Evolutionary conservation across 495 filamentous ascomycete species (phyloP).

Genomic region (Lineolata rhizophorae): DNA sequence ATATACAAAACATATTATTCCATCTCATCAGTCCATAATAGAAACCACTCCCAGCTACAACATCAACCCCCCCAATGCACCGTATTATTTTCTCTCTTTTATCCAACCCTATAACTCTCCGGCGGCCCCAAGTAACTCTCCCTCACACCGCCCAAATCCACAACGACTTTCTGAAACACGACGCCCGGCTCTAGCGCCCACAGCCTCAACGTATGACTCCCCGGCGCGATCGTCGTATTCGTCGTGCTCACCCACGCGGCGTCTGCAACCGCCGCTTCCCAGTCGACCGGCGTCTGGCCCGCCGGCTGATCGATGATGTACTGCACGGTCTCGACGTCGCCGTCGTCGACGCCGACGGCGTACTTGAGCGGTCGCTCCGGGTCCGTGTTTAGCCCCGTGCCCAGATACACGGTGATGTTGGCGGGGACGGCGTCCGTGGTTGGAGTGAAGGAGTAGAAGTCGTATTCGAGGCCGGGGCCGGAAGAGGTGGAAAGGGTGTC

Average conservation of each 20-base stretch:
- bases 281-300: too few species aligned
- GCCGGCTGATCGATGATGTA: constrained; percentile 30
- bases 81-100: constrained; percentile 3
- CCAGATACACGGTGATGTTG: constrained; percentile 39
- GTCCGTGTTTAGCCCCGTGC: constrained; percentile 36
- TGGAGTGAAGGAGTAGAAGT: constrained; percentile 36
- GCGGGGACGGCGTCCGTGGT: constrained; percentile 17
- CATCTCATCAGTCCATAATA: too few species aligned
- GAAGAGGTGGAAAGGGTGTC: constrained; percentile 23
- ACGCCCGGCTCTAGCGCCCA: constrained; percentile 42
- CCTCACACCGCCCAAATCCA: constrained; percentile 46
- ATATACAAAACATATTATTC: too few species aligned
- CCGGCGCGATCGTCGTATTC: constrained; percentile 20
- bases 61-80: too few species aligned
- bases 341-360: constrained; percentile 30
- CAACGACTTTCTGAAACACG: constrained; percentile 44
- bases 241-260: constrained; percentile 37
- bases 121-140: constrained; percentile 46
- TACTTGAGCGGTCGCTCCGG: constrained; percentile 36
- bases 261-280: constrained; percentile 33
- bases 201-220: constrained; percentile 34
- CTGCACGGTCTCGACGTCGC: constrained; percentile 23
- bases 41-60: too few species aligned
- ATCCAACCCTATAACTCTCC: constrained; percentile 31
- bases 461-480: constrained; percentile 39